Percentiles rank a stretch among this genome's conserved stretches.
Conservation (phyloP, 768 basidiomycete genomes). For the Collybia sordida region DNA sequence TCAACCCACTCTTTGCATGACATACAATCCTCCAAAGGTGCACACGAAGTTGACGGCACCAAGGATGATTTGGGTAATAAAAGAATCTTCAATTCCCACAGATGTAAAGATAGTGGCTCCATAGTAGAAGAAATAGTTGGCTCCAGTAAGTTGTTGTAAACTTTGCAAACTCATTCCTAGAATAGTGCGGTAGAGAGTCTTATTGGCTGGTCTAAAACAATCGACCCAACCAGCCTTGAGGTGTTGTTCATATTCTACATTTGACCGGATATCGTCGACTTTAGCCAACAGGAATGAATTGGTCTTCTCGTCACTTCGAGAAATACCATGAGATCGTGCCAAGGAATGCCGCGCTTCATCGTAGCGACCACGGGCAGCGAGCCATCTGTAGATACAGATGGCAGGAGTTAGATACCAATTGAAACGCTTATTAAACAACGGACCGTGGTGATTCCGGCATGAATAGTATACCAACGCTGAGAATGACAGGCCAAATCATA, state of each 20-base stretch:
- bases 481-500: slow-evolving; percentile 60
- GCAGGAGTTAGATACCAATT: not conserved
- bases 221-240: slow-evolving; percentile 62
- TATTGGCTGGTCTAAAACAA: slow-evolving; percentile 57
- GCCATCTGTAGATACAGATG: slow-evolving; percentile 47
- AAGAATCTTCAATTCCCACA: slow-evolving; percentile 68
- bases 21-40: slow-evolving; percentile 71
- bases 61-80: slow-evolving; percentile 73
- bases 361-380: slow-evolving; percentile 43
- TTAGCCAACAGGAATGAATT: slow-evolving; percentile 45
- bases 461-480: slow-evolving; percentile 63
- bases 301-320: slow-evolving; percentile 32
- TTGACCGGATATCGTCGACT: slow-evolving; percentile 53
- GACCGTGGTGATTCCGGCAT: slow-evolving; percentile 68
- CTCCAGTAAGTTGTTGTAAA: slow-evolving; percentile 72
- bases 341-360: slow-evolving; percentile 52
- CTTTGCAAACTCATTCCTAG: slow-evolving; percentile 66
- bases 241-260: slow-evolving; percentile 47
- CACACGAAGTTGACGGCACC: slow-evolving; percentile 72
- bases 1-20: slow-evolving; percentile 59
- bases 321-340: slow-evolving; percentile 49
- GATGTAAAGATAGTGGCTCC: slow-evolving; percentile 65
- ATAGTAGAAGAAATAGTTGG: slow-evolving; percentile 71
- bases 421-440: slow-evolving; percentile 3
- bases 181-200: slow-evolving; percentile 62